These are phyloP conservation scores for Rhizoclosmatium globosum DNA, from an alignment of 192 early-diverging fungal genomes.

Conservation along the genomic window DNA sequence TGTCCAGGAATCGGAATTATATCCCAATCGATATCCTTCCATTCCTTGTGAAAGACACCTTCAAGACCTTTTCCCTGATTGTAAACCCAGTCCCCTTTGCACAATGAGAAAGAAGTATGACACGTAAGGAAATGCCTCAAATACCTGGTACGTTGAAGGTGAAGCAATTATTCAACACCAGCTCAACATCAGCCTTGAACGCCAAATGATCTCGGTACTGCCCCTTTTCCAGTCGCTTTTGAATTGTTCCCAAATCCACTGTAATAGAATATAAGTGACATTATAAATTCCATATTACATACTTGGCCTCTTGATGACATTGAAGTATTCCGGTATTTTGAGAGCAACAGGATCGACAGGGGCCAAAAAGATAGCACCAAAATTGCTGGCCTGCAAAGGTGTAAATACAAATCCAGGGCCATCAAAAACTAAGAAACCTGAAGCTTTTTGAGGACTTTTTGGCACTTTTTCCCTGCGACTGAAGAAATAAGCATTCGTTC, in stretches of 20 bases:
- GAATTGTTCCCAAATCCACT: constrained; percentile 81
- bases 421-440: constrained; percentile 18
- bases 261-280: neutral
- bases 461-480: constrained; percentile 25
- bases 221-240: constrained; percentile 55
- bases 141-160: constrained; percentile 72
- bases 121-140: neutral
- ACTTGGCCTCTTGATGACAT: constrained; percentile 79
- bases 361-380: constrained; percentile 44
- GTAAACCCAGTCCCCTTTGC: constrained; percentile 48
- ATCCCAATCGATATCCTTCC: constrained; percentile 37
- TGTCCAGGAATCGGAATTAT: neutral
- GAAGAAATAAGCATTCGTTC: constrained; percentile 16
- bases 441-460: constrained; percentile 26
- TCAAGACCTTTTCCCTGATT: constrained; percentile 43
- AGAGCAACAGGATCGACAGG: constrained; percentile 87
- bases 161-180: constrained; percentile 78
- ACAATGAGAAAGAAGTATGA: neutral
- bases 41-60: constrained; percentile 42
- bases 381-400: constrained; percentile 7
- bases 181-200: constrained; percentile 71
- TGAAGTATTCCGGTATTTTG: constrained; percentile 85
- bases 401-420: neutral
- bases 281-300: neutral
- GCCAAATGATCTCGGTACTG: constrained; percentile 59